phyloP scores from a whole-genome alignment of 768 basidiomycete genomes.

The Tubosaeta brunneosetosa region DNA sequence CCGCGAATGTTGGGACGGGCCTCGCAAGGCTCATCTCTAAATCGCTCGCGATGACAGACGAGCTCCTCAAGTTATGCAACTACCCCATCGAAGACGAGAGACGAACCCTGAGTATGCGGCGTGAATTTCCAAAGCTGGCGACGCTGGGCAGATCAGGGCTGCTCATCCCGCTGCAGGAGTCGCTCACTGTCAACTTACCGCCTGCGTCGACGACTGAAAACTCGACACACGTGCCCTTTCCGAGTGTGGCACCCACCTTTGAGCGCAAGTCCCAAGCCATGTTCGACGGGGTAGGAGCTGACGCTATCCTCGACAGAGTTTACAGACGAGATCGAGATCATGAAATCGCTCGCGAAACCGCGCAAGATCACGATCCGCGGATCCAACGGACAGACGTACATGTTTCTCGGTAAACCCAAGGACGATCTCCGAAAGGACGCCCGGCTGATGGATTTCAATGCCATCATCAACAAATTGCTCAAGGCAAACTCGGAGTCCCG shows the following conservation, averaged over 20 bases:
- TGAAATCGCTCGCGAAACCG: slow-evolving; percentile 88
- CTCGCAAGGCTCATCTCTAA: slow-evolving; percentile 50
- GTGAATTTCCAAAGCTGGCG: slow-evolving; percentile 51
- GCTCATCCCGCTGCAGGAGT: slow-evolving; percentile 91
- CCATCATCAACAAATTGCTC: slow-evolving; percentile 94
- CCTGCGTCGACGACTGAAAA: slow-evolving; percentile 46
- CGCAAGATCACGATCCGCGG: slow-evolving; percentile 85
- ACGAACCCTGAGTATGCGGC: slow-evolving; percentile 40
- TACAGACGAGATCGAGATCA: slow-evolving; percentile 79
- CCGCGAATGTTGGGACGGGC: slow-evolving; percentile 36
- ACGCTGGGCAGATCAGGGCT: slow-evolving; percentile 57
- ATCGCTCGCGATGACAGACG: slow-evolving; percentile 59
- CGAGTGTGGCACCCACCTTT: slow-evolving; percentile 70
- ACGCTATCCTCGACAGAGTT: slow-evolving; percentile 50
- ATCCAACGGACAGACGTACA: slow-evolving; percentile 77
- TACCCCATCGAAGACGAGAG: slow-evolving; percentile 39
- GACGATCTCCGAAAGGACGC: slow-evolving; percentile 98
- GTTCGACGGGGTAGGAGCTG: not conserved
- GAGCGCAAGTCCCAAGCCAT: slow-evolving; percentile 37
- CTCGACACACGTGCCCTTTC: slow-evolving; percentile 77
- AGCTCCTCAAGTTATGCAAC: slow-evolving; percentile 66
- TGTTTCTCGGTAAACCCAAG: slow-evolving; percentile 94
- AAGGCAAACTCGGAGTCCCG: slow-evolving; percentile 93
- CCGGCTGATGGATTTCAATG: slow-evolving; percentile 95
- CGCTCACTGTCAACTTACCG: slow-evolving; percentile 85